Conservation (phyloP, 73 alveolate species). For the Paramecium bursaria region DNA sequence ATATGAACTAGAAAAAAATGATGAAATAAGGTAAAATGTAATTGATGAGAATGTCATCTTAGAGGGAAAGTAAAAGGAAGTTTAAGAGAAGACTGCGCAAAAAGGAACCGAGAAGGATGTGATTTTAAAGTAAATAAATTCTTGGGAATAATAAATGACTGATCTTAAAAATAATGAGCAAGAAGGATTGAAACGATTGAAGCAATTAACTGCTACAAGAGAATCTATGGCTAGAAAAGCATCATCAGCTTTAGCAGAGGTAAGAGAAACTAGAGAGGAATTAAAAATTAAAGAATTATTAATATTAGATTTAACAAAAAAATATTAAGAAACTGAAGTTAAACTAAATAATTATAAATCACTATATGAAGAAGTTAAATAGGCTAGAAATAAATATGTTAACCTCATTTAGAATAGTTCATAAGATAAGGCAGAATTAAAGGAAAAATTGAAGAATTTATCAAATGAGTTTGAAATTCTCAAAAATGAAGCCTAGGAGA, state of each 20-base stretch:
- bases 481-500: constrained; percentile 93
- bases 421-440: constrained; percentile 96
- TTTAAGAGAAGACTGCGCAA: constrained; percentile 63
- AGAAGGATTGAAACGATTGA: constrained; percentile 83
- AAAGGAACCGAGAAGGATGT: constrained; percentile 75
- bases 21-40: constrained; percentile 70
- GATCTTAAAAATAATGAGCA: constrained; percentile 87
- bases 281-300: constrained; percentile 93
- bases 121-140: constrained; percentile 71
- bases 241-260: constrained; percentile 92
- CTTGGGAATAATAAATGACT: constrained; percentile 72
- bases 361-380: constrained; percentile 94
- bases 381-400: constrained; percentile 96
- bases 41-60: constrained; percentile 65
- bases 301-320: constrained; percentile 90
- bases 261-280: constrained; percentile 95
- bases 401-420: constrained; percentile 91
- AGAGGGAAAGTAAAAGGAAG: constrained; percentile 66
- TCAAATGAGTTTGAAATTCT: constrained; percentile 95
- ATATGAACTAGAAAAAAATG: constrained; percentile 67
- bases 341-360: constrained; percentile 90
- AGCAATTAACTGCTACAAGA: constrained; percentile 89
- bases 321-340: constrained; percentile 92
- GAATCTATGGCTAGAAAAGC: constrained; percentile 97
- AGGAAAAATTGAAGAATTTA: constrained; percentile 93